Evolutionary conservation across 2,329 filamentous ascomycete genomes (phyloP).

Genomic region (Aureobasidium musti): DNA sequence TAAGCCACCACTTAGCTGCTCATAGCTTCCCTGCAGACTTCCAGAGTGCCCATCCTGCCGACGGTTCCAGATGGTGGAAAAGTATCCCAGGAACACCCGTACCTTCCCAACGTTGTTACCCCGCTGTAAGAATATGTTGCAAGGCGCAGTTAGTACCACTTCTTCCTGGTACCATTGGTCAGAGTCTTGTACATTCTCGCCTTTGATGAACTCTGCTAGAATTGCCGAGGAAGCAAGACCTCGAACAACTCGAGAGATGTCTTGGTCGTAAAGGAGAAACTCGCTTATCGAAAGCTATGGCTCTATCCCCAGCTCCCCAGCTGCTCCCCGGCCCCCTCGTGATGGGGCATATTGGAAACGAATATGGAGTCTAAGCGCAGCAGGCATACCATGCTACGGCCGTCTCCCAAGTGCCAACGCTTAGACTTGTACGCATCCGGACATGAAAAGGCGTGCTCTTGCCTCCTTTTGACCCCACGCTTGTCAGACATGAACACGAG

Average conservation of each 20-base stretch:
- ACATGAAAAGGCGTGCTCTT: neutral
- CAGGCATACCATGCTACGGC: neutral
- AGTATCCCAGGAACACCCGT: neutral
- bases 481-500: slow-evolving; percentile 14
- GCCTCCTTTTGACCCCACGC: slow-evolving; percentile 13
- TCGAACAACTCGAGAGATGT: neutral
- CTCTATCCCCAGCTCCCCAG: neutral
- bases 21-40: slow-evolving; percentile 18
- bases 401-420: neutral
- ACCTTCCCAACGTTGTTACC: slow-evolving; percentile 17
- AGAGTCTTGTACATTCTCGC: neutral
- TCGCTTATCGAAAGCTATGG: slow-evolving; percentile 7
- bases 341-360: slow-evolving; percentile 5
- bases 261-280: neutral
- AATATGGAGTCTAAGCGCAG: neutral
- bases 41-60: slow-evolving; percentile 13
- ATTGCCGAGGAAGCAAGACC: slow-evolving; percentile 9
- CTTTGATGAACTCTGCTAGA: neutral
- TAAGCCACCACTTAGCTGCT: slow-evolving; percentile 6
- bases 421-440: slow-evolving; percentile 17
- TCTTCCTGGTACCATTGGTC: neutral
- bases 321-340: neutral
- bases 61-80: slow-evolving; percentile 13
- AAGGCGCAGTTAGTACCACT: slow-evolving; percentile 1
- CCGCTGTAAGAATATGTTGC: slow-evolving; percentile 11